Conservation (phyloP, 2,329 filamentous ascomycete species). For the Fusarium sp. region DNA sequence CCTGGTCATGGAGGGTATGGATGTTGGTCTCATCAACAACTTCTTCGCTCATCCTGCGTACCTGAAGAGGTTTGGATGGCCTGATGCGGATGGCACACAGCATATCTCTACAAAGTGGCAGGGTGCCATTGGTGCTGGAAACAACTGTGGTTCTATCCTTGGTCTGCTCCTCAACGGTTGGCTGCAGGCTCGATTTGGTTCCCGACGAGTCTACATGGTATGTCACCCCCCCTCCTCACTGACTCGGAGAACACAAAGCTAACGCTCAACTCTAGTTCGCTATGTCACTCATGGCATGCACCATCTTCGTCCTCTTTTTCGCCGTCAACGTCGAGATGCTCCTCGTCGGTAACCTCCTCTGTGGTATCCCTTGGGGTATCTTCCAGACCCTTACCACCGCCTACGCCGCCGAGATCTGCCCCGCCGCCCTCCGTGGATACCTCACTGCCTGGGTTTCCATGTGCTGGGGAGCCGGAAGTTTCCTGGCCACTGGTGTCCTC, state of each 20-base stretch:
- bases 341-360: slow-evolving; percentile 60
- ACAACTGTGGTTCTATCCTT: slow-evolving; percentile 62
- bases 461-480: slow-evolving; percentile 63
- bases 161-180: slow-evolving; percentile 64
- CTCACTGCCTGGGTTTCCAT: slow-evolving; percentile 63
- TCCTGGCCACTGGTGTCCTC: slow-evolving; percentile 59
- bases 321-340: slow-evolving; percentile 56
- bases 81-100: slow-evolving; percentile 52
- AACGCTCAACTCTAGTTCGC: slow-evolving; percentile 44
- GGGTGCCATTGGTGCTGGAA: slow-evolving; percentile 62
- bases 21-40: slow-evolving; percentile 56
- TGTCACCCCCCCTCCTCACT: slow-evolving; percentile 16
- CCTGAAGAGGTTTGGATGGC: slow-evolving; percentile 58
- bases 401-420: slow-evolving; percentile 63
- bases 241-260: not conserved
- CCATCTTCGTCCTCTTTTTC: slow-evolving; percentile 65
- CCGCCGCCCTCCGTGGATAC: slow-evolving; percentile 60
- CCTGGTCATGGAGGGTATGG: slow-evolving; percentile 58
- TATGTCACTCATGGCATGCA: slow-evolving; percentile 55
- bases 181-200: slow-evolving; percentile 61
- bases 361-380: slow-evolving; percentile 61
- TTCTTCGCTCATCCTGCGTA: slow-evolving; percentile 60
- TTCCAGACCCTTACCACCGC: slow-evolving; percentile 62
- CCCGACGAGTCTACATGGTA: slow-evolving; percentile 62
- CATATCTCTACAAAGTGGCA: slow-evolving; percentile 62